Base-by-base conservation (phyloP, 257 asterid genomes). In the Ballota nigra region DNA sequence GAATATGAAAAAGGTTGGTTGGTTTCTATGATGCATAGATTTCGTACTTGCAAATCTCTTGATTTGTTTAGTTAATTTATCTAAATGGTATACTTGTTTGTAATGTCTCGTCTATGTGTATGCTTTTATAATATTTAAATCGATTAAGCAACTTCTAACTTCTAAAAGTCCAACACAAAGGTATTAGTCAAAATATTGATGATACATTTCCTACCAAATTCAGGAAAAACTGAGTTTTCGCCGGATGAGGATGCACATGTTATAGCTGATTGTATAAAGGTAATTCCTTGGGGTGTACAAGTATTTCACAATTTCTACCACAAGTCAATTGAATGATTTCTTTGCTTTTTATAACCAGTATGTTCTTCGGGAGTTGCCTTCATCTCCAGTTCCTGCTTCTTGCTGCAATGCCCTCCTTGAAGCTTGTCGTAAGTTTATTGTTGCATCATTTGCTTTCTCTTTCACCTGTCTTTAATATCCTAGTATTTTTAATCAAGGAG, bases 381-480 rank as follows among this genome's bases (percentile, higher is more conserved):
- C 99, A 52, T 86, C 97, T 63, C 99, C 99, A 58, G 96, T 95
- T 80, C 99, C 99, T 41, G 99, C 98, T 75, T 92, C 99, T 83
- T 95, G 99, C 84, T 95, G 99, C 94, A 95, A 92, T 80, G 99
- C 99, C 62, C 96, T 95, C 63, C 83, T 95, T 69, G 99, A 95
- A 80, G 89, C 98, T 80, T 88, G 80, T 69, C 85, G 98, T 95
- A 84, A 90, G 98, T 82, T 66, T 72, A 31, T 52, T 52, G 28
- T 19, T 59, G 34, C 68, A 16, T 12, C 51, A 16, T 70, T 70
- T 66, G 19, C 20, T 59, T 75, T 45, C 47, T 63, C 55, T 29
- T 19, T 29, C 43, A 80, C 52, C 4, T 67, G 36, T 63, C 74
- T 40, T 40, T 40, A 40, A 2, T 43, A 43, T 43, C 19, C 52